phyloP scores from a whole-genome alignment of 2,329 filamentous ascomycete species.

The Aspergillus luchuensis region DNA sequence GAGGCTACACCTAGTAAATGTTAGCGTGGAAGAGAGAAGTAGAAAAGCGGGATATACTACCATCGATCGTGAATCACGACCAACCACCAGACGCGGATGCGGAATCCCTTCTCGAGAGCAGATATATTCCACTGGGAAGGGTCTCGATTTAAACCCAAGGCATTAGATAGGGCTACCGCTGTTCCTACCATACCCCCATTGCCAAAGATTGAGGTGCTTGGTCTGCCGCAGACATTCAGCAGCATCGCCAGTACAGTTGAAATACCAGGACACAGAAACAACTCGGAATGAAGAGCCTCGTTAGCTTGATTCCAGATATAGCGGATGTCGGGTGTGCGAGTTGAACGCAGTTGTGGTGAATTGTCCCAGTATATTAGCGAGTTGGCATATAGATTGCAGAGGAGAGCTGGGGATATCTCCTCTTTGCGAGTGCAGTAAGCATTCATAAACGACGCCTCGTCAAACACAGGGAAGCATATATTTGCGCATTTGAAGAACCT shows the following conservation, averaged over 20 bases:
- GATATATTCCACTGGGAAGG: conserved; percentile 58
- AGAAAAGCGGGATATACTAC: conserved; percentile 36
- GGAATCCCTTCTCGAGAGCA: conserved; percentile 51
- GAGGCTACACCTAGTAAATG: conserved; percentile 49
- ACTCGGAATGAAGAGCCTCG: conserved; percentile 57
- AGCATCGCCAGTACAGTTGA: conserved; percentile 57
- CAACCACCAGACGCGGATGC: conserved; percentile 61
- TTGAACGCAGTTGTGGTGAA: conserved; percentile 35
- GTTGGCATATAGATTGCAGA: conserved; percentile 56
- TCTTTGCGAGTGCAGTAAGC: conserved; percentile 47
- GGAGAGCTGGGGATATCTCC: conserved; percentile 54
- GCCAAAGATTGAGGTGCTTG: conserved; percentile 57
- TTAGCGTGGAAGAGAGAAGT: background rate
- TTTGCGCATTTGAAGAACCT: conserved; percentile 56
- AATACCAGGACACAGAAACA: conserved; percentile 56
- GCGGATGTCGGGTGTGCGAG: conserved; percentile 52
- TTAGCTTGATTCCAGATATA: conserved; percentile 62
- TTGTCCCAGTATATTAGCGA: conserved; percentile 55
- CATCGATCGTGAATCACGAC: conserved; percentile 59
- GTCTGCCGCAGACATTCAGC: conserved; percentile 58
- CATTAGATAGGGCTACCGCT: conserved; percentile 56
- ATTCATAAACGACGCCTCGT: conserved; percentile 51
- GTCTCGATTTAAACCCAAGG: conserved; percentile 58
- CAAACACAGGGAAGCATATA: conserved; percentile 56
- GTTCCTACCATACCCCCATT: conserved; percentile 56